A percentile compares a stretch with the other conserved stretches of the same genome.
Evolutionary conservation across 345 rosid species (phyloP).

Genomic region (Populus nigra): DNA sequence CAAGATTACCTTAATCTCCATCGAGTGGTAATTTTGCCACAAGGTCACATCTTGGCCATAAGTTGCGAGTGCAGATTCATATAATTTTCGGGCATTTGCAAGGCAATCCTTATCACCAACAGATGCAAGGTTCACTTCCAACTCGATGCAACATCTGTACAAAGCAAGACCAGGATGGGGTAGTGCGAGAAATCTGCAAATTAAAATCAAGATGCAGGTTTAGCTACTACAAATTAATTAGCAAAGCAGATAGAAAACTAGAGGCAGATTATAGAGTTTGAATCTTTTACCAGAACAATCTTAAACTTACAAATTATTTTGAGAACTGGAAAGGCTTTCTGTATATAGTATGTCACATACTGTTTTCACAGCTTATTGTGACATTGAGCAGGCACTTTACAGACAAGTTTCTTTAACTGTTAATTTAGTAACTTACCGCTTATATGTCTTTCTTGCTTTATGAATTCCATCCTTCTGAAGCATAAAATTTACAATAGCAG

Average conservation of each 20-base stretch:
- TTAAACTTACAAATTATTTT: background rate
- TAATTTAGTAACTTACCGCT: constrained; percentile 44
- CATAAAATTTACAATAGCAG: constrained; percentile 52
- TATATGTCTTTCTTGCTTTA: constrained; percentile 59
- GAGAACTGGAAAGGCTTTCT: background rate
- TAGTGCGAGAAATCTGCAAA: constrained; percentile 69
- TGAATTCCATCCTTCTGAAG: constrained; percentile 62
- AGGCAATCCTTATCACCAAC: constrained; percentile 57
- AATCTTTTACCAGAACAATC: no score
- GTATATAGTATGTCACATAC: background rate
- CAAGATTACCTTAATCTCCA: constrained; percentile 64
- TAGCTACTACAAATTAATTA: no score
- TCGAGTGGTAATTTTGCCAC: constrained; percentile 69
- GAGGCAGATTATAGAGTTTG: no score
- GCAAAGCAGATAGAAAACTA: no score
- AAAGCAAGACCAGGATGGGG: constrained; percentile 73
- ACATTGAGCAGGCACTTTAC: background rate
- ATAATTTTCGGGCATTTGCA: constrained; percentile 57
- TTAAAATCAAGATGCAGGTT: background rate
- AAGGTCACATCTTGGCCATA: constrained; percentile 57
- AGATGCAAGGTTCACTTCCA: constrained; percentile 65
- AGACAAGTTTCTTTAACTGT: background rate
- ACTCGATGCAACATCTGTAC: constrained; percentile 66
- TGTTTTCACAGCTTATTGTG: background rate
- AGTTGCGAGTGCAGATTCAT: constrained; percentile 69